A percentile compares a stretch with the other conserved stretches of the same genome.
These are phyloP conservation scores for Diaporthe eres DNA, from an alignment of 2,329 filamentous ascomycete genomes.

Conservation along the genomic window DNA sequence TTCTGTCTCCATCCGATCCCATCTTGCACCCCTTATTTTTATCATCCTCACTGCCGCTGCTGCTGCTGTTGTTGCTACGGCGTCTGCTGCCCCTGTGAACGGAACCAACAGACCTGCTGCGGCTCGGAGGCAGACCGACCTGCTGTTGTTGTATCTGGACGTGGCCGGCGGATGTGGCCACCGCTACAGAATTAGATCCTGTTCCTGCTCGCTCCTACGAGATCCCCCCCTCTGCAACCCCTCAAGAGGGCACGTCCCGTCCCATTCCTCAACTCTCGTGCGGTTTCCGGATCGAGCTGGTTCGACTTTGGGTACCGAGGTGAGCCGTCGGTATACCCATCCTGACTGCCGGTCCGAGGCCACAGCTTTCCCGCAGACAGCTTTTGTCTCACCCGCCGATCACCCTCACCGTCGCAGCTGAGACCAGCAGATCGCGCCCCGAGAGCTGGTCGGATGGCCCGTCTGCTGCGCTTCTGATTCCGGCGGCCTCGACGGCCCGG, in stretches of 20 bases:
- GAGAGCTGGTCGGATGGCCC: slow-evolving; percentile 33
- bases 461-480: slow-evolving; percentile 30
- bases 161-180: slow-evolving; percentile 34
- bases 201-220: slow-evolving; percentile 38
- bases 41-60: neutral
- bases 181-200: slow-evolving; percentile 36
- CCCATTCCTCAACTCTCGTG: slow-evolving; percentile 4
- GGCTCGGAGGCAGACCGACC: neutral
- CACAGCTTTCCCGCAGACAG: slow-evolving; percentile 22
- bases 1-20: neutral
- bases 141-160: slow-evolving; percentile 12
- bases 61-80: neutral
- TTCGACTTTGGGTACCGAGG: slow-evolving; percentile 13
- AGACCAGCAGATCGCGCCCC: slow-evolving; percentile 24
- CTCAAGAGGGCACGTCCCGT: neutral
- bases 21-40: neutral
- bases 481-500: slow-evolving; percentile 32
- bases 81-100: neutral
- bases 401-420: slow-evolving; percentile 22
- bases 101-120: slow-evolving; percentile 9
- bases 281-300: slow-evolving; percentile 20
- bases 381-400: slow-evolving; percentile 31
- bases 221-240: slow-evolving; percentile 12
- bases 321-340: slow-evolving; percentile 15
- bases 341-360: slow-evolving; percentile 20